phyloP scores from a whole-genome alignment of 129 eudicot species.

The Tagetes patula region DNA sequence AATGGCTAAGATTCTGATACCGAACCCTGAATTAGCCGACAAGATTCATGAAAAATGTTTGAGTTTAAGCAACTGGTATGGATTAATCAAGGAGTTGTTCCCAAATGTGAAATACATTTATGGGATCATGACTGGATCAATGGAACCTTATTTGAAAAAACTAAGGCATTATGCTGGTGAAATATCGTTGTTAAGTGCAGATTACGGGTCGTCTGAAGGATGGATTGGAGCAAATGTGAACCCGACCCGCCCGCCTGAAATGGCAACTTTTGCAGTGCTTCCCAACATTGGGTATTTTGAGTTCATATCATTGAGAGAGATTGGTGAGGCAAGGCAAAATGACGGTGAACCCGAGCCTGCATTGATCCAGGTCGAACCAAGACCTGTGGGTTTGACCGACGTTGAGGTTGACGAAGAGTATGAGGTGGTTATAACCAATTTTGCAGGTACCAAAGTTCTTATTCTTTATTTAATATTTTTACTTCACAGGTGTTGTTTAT shows the following conservation, averaged over 20 bases:
- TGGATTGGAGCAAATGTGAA: slow-evolving; percentile 92
- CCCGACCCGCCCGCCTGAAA: slow-evolving; percentile 71
- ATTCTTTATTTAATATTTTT: slow-evolving; percentile 13
- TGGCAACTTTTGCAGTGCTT: slow-evolving; percentile 70
- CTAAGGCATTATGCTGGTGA: slow-evolving; percentile 86
- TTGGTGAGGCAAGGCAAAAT: slow-evolving; percentile 33
- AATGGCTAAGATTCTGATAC: slow-evolving; percentile 59
- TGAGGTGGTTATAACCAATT: slow-evolving; percentile 75
- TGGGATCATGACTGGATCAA: slow-evolving; percentile 96
- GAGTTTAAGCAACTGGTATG: slow-evolving; percentile 80
- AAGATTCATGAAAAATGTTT: slow-evolving; percentile 45
- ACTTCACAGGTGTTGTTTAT: slow-evolving; percentile 40
- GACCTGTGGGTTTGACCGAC: slow-evolving; percentile 76
- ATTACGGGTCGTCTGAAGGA: slow-evolving; percentile 97
- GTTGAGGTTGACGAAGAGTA: slow-evolving; percentile 87
- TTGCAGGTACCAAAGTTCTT: slow-evolving; percentile 55
- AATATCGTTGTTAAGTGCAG: slow-evolving; percentile 74
- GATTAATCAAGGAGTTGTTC: slow-evolving; percentile 67
- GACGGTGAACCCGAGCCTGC: slow-evolving; percentile 17
- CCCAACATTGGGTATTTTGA: slow-evolving; percentile 90
- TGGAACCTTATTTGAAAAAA: slow-evolving; percentile 87
- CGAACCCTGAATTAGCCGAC: slow-evolving; percentile 74
- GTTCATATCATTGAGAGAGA: slow-evolving; percentile 65
- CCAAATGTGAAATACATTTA: slow-evolving; percentile 84
- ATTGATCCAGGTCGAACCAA: slow-evolving; percentile 33